These are phyloP conservation scores for Phyllosticta citrichinensis DNA, from an alignment of 2,329 filamentous ascomycete genomes.

Conservation along the genomic window DNA sequence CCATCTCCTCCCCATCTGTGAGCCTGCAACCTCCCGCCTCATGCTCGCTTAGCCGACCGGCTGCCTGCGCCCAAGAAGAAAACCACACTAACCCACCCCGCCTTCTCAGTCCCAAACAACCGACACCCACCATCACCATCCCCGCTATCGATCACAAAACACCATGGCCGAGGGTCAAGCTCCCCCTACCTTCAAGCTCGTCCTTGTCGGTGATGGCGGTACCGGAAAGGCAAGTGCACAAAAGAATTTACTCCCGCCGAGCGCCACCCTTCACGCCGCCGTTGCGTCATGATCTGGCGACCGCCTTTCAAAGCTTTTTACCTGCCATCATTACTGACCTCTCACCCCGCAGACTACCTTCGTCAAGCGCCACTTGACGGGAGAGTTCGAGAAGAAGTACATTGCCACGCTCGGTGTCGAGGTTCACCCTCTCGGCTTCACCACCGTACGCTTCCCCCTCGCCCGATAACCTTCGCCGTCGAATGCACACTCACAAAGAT, in stretches of 20 bases:
- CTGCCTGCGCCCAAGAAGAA: slow-evolving; percentile 1
- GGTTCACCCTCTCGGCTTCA: slow-evolving; percentile 96
- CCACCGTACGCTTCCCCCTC: slow-evolving; percentile 62
- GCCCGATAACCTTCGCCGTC: slow-evolving; percentile 15
- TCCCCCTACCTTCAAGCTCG: slow-evolving; percentile 94
- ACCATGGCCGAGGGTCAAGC: slow-evolving; percentile 52
- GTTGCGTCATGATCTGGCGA: slow-evolving; percentile 5
- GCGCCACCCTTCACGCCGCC: neutral
- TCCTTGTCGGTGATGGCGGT: slow-evolving; percentile 98
- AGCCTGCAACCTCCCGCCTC: slow-evolving; percentile 1
- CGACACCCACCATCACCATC: slow-evolving; percentile 1
- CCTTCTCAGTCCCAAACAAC: slow-evolving; percentile 8
- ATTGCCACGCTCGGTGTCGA: slow-evolving; percentile 99
- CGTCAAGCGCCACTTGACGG: slow-evolving; percentile 99
- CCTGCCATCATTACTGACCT: slow-evolving; percentile 6
- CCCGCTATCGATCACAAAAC: slow-evolving; percentile 14
- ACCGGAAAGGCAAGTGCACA: slow-evolving; percentile 90
- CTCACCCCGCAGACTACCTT: slow-evolving; percentile 71
- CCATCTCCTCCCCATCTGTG: neutral
- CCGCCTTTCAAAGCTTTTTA: slow-evolving; percentile 8
- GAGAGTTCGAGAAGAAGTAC: slow-evolving; percentile 99
- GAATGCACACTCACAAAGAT: slow-evolving; percentile 1
- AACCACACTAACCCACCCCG: slow-evolving; percentile 7
- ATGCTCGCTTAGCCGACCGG: neutral
- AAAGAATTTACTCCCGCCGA: neutral